Conservation (phyloP, 2,329 filamentous ascomycete species). For the Colletotrichum tanaceti region DNA sequence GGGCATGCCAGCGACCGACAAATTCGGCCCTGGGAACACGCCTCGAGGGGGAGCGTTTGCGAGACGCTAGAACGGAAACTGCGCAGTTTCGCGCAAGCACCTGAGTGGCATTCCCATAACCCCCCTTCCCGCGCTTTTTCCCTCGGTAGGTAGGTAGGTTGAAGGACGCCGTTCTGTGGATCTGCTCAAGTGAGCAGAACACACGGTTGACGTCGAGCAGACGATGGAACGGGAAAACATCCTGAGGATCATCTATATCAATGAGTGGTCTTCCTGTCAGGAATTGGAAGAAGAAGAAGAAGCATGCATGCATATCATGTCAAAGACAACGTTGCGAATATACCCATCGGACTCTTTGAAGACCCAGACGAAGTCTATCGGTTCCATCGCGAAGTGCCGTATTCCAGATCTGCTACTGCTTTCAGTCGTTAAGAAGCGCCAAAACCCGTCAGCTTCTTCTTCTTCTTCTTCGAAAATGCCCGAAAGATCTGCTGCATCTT, state of each 20-base stretch:
- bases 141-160: not conserved
- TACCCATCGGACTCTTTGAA: not conserved
- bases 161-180: constrained; percentile 11
- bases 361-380: no score
- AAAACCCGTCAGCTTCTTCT: not conserved
- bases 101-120: not conserved
- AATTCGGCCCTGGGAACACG: not conserved
- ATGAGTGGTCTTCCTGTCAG: not conserved
- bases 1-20: constrained; percentile 13
- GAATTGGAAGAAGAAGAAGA: not conserved
- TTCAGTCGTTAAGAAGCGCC: not conserved
- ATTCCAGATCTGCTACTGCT: not conserved
- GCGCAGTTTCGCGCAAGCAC: no score
- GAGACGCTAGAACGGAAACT: no score
- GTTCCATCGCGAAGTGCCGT: not conserved
- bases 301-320: not conserved
- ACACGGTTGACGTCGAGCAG: not conserved
- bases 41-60: not conserved
- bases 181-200: constrained; percentile 17
- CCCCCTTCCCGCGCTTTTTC: not conserved
- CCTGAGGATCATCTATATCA: constrained; percentile 23
- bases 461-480: constrained; percentile 20
- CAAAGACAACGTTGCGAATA: not conserved
- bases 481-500: constrained; percentile 21
- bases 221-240: not conserved